phyloP scores from a whole-genome alignment of 768 basidiomycete species.

The Steccherinum ochraceum region DNA sequence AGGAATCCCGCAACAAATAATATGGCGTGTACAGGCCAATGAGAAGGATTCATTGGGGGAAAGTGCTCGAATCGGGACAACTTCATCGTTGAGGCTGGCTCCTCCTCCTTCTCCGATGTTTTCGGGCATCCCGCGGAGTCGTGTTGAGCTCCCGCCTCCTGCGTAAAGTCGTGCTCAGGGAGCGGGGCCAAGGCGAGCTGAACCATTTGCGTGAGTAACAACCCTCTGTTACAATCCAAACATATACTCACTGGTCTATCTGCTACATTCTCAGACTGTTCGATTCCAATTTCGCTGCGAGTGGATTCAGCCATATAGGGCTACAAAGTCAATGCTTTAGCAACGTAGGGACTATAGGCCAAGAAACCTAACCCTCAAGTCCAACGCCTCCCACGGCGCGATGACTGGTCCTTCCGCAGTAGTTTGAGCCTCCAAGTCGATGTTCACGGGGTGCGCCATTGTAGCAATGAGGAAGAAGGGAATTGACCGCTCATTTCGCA shows the following conservation, averaged over 20 bases:
- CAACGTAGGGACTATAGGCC: too few relatives aligned
- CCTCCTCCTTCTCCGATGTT: too few relatives aligned
- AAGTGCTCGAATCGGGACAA: not conserved
- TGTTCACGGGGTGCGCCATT: not conserved
- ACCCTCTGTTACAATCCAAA: too few relatives aligned
- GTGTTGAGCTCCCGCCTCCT: too few relatives aligned
- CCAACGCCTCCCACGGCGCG: not conserved
- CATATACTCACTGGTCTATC: too few relatives aligned
- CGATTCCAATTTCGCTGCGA: not conserved
- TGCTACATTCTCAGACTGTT: not conserved
- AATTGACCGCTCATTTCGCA: too few relatives aligned
- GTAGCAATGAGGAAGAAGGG: not conserved
- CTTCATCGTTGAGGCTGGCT: too few relatives aligned
- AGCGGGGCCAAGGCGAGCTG: too few relatives aligned
- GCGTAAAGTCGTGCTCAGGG: too few relatives aligned
- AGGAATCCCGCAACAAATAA: constrained; percentile 12
- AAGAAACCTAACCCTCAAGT: not conserved
- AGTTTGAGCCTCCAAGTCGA: not conserved
- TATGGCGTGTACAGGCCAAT: constrained; percentile 14
- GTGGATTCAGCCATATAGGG: not conserved
- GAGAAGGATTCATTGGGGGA: constrained; percentile 6
- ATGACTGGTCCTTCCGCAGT: not conserved
- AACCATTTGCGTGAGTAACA: too few relatives aligned
- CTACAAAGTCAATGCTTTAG: too few relatives aligned
- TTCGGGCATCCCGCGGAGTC: too few relatives aligned